A percentile compares a stretch with the other conserved stretches of the same genome.
Evolutionary conservation across 495 filamentous ascomycete species (phyloP).

Genomic region (Tuber calosporum): DNA sequence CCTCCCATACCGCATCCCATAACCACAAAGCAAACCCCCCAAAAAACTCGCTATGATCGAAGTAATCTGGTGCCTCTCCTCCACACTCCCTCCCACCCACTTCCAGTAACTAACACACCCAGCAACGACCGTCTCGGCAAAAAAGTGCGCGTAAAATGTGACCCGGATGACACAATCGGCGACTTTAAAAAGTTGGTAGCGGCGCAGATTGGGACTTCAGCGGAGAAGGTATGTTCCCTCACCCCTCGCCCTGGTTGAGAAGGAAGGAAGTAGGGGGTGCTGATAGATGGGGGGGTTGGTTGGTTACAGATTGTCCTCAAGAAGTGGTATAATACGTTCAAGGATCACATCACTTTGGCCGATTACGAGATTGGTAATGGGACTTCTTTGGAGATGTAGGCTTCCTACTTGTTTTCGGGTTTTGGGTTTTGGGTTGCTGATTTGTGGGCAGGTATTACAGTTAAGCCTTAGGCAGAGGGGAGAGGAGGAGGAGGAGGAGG

Average conservation of each 20-base stretch:
- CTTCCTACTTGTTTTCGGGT: neutral
- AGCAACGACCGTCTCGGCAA: constrained; percentile 40
- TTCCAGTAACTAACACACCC: neutral
- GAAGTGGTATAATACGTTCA: constrained; percentile 38
- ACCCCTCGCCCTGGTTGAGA: too few species aligned
- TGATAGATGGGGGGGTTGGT: neutral
- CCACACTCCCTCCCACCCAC: neutral
- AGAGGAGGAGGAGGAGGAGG: too few species aligned
- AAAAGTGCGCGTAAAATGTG: constrained; percentile 40
- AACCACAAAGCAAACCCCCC: constrained; percentile 1
- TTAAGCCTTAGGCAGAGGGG: neutral
- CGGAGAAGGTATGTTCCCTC: constrained; percentile 29
- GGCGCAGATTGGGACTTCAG: constrained; percentile 35
- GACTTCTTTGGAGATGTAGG: constrained; percentile 38
- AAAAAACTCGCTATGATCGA: constrained; percentile 33
- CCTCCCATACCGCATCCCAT: neutral
- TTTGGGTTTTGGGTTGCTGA: neutral
- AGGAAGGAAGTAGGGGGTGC: neutral
- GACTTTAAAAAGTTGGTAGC: constrained; percentile 41
- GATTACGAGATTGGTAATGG: constrained; percentile 41
- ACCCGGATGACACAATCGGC: constrained; percentile 40
- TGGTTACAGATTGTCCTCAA: constrained; percentile 38
- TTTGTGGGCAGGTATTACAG: neutral
- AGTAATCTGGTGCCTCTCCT: constrained; percentile 33
- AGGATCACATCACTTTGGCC: constrained; percentile 40